Evolutionary conservation across 2,329 filamentous ascomycete genomes (phyloP).

Genomic region (Aspergillus tubingensis): DNA sequence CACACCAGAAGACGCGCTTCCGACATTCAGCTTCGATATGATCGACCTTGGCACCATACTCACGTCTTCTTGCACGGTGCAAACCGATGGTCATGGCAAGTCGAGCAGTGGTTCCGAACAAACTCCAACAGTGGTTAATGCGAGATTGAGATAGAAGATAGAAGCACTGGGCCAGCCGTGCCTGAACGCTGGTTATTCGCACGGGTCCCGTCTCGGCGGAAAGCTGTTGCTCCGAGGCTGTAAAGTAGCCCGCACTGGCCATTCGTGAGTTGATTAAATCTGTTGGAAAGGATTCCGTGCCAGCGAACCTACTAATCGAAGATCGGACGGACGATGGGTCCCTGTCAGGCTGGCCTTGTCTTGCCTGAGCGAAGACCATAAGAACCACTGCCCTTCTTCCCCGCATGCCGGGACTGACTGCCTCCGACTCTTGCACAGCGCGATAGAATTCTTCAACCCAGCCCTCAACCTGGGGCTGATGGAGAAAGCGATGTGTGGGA

Average conservation of each 20-base stretch:
- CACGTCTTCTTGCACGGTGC: conserved; percentile 21
- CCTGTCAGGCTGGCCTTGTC: conserved; percentile 43
- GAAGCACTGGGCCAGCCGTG: conserved; percentile 42
- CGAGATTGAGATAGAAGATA: conserved; percentile 36
- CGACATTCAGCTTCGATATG: conserved; percentile 20
- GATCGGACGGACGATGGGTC: conserved; percentile 20
- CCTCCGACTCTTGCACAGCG: background rate
- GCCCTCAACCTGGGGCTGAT: conserved; percentile 16
- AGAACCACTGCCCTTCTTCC: conserved; percentile 50
- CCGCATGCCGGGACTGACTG: conserved; percentile 8
- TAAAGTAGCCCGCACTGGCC: conserved; percentile 22
- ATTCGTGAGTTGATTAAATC: background rate
- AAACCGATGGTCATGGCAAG: conserved; percentile 38
- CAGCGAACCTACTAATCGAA: conserved; percentile 14
- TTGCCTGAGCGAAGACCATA: conserved; percentile 56
- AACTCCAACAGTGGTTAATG: conserved; percentile 39
- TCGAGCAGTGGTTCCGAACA: conserved; percentile 36
- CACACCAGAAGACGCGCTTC: conserved; percentile 23
- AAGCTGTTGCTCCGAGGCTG: conserved; percentile 33
- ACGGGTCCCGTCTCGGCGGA: conserved; percentile 36
- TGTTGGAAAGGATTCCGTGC: background rate
- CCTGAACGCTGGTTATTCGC: conserved; percentile 42
- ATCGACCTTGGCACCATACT: conserved; percentile 7
- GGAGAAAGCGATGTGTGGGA: conserved; percentile 24
- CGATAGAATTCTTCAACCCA: conserved; percentile 23